Conservation (phyloP, 441 rosid species). For the Adansonia gregorii region DNA sequence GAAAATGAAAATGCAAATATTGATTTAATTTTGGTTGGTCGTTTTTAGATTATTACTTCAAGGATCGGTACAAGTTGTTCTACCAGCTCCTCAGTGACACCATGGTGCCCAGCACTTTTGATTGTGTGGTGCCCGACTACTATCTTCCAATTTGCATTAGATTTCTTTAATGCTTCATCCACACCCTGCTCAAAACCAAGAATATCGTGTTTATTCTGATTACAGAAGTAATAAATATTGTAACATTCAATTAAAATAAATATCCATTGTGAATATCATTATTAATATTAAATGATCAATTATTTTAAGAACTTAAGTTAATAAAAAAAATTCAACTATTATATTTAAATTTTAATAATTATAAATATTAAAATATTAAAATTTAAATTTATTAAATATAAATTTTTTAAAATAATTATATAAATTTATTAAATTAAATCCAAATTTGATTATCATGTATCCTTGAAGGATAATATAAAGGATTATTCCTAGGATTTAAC, state of each 20-base stretch:
- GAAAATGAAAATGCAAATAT: background rate
- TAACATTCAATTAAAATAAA: too few species aligned
- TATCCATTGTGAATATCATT: too few species aligned
- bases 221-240: too few species aligned
- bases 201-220: too few species aligned
- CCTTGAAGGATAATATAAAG: background rate
- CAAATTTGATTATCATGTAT: background rate
- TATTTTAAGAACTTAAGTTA: too few species aligned
- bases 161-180: slow-evolving; percentile 51
- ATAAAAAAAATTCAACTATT: too few species aligned
- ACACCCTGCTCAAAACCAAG: slow-evolving; percentile 45
- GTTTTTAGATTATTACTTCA: slow-evolving; percentile 42
- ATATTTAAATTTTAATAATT: too few species aligned
- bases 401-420: too few species aligned
- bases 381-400: too few species aligned
- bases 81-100: slow-evolving; percentile 59
- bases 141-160: slow-evolving; percentile 76
- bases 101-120: slow-evolving; percentile 72
- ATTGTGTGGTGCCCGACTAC: slow-evolving; percentile 89
- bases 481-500: slow-evolving; percentile 32
- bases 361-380: too few species aligned
- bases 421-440: too few species aligned
- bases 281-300: background rate
- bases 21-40: too few species aligned
- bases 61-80: slow-evolving; percentile 70